These are phyloP conservation scores for Euphorbia lathyris DNA, from an alignment of 345 rosid species.

Conservation along the genomic window DNA sequence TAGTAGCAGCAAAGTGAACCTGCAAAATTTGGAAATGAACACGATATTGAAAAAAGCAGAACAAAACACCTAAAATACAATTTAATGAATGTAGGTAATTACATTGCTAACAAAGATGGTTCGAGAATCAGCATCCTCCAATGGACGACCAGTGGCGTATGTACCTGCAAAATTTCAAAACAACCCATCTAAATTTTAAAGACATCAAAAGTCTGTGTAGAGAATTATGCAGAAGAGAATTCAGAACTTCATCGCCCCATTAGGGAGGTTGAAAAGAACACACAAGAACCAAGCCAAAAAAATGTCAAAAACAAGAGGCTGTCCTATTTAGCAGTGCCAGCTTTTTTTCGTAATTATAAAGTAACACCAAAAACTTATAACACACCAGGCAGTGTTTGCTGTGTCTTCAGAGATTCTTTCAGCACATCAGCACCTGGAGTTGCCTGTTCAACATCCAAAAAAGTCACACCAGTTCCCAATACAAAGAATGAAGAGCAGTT, in stretches of 20 bases:
- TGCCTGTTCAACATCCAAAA: slow-evolving; percentile 42
- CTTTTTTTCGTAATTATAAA: not conserved
- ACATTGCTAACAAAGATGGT: slow-evolving; percentile 91
- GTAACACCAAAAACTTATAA: slow-evolving; percentile 8
- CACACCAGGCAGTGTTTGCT: slow-evolving; percentile 60
- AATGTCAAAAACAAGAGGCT: not conserved
- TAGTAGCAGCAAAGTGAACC: slow-evolving; percentile 98
- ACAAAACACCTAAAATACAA: slow-evolving; percentile 1
- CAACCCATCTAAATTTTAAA: not conserved
- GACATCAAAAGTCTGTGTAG: no score
- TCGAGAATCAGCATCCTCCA: slow-evolving; percentile 84
- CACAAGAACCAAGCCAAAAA: not conserved
- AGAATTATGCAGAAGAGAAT: not conserved
- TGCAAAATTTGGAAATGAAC: slow-evolving; percentile 30
- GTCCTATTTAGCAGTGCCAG: not conserved
- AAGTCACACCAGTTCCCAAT: not conserved
- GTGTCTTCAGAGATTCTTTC: slow-evolving; percentile 39
- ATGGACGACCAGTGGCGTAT: slow-evolving; percentile 48
- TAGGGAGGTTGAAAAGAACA: not conserved
- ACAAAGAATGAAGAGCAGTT: slow-evolving; percentile 2
- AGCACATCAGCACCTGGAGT: slow-evolving; percentile 31
- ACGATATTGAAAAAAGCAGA: slow-evolving; percentile 18
- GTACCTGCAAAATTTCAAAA: slow-evolving; percentile 44
- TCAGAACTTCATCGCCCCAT: not conserved
- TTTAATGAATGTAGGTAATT: slow-evolving; percentile 22